Conservation (phyloP, 2,329 filamentous ascomycete genomes). For the Trichoderma citrinoviride region DNA sequence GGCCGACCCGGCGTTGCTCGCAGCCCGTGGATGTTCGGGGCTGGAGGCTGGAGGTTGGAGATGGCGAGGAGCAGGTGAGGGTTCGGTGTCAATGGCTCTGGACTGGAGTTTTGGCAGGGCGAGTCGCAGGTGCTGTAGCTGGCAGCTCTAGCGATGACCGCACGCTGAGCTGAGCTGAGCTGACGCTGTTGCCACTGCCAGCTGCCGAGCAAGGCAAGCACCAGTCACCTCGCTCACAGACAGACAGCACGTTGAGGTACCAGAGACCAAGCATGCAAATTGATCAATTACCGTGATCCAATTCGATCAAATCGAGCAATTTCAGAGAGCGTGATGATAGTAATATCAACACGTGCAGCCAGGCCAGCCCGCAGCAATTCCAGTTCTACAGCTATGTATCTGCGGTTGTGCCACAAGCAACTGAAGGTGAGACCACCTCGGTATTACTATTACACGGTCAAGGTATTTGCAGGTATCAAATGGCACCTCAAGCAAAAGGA, state of each 20-base stretch:
- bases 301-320: neutral
- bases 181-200: neutral
- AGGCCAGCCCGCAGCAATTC: neutral
- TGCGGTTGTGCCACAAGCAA: neutral
- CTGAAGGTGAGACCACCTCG: neutral
- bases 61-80: constrained; percentile 24
- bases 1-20: neutral
- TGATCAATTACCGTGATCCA: neutral
- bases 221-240: neutral
- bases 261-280: neutral
- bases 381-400: neutral
- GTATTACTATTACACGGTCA: neutral
- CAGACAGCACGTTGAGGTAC: too few relatives aligned
- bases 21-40: constrained; percentile 25
- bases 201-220: neutral
- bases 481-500: neutral
- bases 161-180: constrained; percentile 9
- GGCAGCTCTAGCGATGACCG: neutral
- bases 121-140: neutral
- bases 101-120: constrained; percentile 1
- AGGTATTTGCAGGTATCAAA: too few relatives aligned
- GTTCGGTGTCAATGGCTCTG: neutral
- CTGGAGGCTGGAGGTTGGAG: neutral
- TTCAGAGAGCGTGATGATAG: neutral
- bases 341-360: neutral